Percentiles rank a stretch among this genome's conserved stretches.
Conservation (phyloP, 306 rosid species). For the Albizia julibrissin region DNA sequence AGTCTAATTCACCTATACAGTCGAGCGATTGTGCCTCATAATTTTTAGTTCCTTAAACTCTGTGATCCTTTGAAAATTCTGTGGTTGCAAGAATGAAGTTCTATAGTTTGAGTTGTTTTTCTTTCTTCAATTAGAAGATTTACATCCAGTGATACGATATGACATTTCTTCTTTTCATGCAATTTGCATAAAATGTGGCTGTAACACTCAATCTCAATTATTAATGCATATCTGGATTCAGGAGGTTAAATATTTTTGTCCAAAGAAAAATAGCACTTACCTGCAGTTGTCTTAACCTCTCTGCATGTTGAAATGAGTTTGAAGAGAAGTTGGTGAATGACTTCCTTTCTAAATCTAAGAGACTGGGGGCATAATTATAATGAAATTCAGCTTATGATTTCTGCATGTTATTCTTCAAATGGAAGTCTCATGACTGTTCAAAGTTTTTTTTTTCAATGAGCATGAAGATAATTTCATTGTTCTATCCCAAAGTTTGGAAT, state of each 20-base stretch:
- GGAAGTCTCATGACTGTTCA: neutral
- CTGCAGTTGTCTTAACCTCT: neutral
- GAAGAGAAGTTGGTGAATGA: slow-evolving; percentile 9
- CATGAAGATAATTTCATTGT: neutral
- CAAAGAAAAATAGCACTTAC: neutral
- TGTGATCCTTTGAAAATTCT: slow-evolving; percentile 28
- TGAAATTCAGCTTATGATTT: neutral
- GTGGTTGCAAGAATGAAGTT: slow-evolving; percentile 39
- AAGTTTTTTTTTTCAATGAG: neutral
- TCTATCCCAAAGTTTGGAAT: neutral
- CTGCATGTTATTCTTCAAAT: neutral
- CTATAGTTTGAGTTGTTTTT: slow-evolving; percentile 31
- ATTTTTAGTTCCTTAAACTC: slow-evolving; percentile 35
- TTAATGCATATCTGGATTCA: neutral
- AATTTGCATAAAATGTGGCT: slow-evolving; percentile 17
- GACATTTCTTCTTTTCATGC: slow-evolving; percentile 4
- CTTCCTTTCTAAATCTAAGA: neutral
- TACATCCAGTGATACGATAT: slow-evolving; percentile 15
- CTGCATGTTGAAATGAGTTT: neutral
- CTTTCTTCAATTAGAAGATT: slow-evolving; percentile 18
- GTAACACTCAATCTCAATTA: neutral
- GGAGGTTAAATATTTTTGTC: neutral
- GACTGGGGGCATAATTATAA: neutral
- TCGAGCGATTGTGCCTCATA: slow-evolving; percentile 38
- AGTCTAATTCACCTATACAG: slow-evolving; percentile 34